Conservation (phyloP, 2,329 filamentous ascomycete species). For the Ophiognomonia clavigignenti-juglandacearum region DNA sequence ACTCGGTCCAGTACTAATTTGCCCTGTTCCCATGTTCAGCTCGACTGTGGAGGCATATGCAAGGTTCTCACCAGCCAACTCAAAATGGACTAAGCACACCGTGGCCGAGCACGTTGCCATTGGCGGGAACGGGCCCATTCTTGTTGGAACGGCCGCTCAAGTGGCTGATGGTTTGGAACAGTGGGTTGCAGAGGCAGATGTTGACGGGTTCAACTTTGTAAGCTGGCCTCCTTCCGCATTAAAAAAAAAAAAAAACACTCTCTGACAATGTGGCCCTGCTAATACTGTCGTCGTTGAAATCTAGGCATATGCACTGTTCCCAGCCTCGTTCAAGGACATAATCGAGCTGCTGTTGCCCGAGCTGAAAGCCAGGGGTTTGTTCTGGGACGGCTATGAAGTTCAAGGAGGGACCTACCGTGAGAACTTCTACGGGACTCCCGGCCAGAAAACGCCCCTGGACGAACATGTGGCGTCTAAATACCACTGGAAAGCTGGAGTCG, state of each 20-base stretch:
- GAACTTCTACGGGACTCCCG: slow-evolving; percentile 34
- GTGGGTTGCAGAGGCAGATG: slow-evolving; percentile 64
- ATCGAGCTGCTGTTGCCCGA: slow-evolving; percentile 61
- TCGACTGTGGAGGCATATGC: slow-evolving; percentile 20
- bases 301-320: slow-evolving; percentile 41
- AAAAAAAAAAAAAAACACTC: no score
- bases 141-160: slow-evolving; percentile 59
- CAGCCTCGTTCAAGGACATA: slow-evolving; percentile 62
- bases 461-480: slow-evolving; percentile 35
- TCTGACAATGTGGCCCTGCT: not conserved
- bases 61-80: slow-evolving; percentile 11
- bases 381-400: slow-evolving; percentile 45
- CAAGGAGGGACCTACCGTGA: slow-evolving; percentile 38
- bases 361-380: slow-evolving; percentile 50
- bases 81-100: slow-evolving; percentile 69
- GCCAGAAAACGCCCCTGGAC: slow-evolving; percentile 27
- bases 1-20: no score
- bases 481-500: slow-evolving; percentile 32
- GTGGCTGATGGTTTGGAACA: slow-evolving; percentile 64
- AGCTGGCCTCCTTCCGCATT: no score
- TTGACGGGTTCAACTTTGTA: slow-evolving; percentile 70
- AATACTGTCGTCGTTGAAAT: not conserved
- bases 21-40: not conserved
- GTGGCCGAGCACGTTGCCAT: slow-evolving; percentile 64
- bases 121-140: slow-evolving; percentile 60